Base-by-base conservation (phyloP, 1,284 basidiomycete species). In the Marasmius fiardii region DNA sequence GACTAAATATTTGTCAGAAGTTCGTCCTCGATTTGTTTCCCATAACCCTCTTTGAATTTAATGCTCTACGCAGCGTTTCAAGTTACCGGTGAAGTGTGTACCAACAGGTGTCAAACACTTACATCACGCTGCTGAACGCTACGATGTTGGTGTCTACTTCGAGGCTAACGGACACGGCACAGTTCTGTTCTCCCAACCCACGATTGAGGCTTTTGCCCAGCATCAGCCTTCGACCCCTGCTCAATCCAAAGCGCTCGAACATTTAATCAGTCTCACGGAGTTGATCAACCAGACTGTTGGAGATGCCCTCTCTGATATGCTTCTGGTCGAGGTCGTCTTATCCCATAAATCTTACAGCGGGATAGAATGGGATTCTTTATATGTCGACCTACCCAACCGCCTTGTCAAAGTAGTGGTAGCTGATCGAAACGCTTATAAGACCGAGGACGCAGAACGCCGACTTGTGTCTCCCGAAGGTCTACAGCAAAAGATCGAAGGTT, bases 91-190 rank as follows among this genome's bases (percentile, higher is more conserved):
- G 20, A 90, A 89, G 64, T 99, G 97, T 71, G 95, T 97, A 2
- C 80, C 95, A 5, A 99, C 97, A 7, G 97, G 97, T 39, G 97
- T 99, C 59, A 99, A 99, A 74, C 91, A 99, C 69, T 83, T 99
- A 50, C 97, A 99, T 69, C 96, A 98, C 69, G 97, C 95, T 6
- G 97, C 97, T 6, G 93, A 96, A 66, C 83, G 87, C 62, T 99
- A 90, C 72, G 87, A 95, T 67, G 83, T 99, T 61, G 97, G 97
- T 26, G 93, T 99, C 47, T 99, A 99, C 76, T 99, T 99, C 67
- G 97, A 99, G 73, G 97, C 97, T 52, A 99, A 99, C 69, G 97
- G 97, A 0, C 97, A 99, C 66, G 97, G 97, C 39, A 99, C 97
- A 1, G 93, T 99, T 45, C 74, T 99, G 51, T 99, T 99, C 75